Evolutionary conservation across 2,329 filamentous ascomycete species (phyloP).

Genomic region (Aspergillus sojae): DNA sequence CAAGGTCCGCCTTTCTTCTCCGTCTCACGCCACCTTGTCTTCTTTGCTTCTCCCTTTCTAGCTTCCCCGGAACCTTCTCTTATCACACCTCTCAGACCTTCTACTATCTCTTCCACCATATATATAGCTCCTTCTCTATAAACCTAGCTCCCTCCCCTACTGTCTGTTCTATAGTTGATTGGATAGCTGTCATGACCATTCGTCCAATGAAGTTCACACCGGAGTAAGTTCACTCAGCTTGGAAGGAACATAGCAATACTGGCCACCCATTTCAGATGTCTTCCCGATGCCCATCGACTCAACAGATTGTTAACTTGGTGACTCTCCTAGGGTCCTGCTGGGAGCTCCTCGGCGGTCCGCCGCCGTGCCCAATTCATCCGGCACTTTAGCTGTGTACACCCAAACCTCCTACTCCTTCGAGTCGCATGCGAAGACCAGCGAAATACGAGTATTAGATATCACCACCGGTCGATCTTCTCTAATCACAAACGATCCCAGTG

Average conservation of each 20-base stretch:
- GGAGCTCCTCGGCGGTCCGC: slow-evolving; percentile 50
- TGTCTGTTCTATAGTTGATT: slow-evolving; percentile 23
- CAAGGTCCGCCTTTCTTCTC: background rate
- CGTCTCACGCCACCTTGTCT: background rate
- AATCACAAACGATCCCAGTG: slow-evolving; percentile 48
- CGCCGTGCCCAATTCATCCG: slow-evolving; percentile 48
- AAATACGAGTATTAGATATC: slow-evolving; percentile 50
- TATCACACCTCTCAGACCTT: background rate
- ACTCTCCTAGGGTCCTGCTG: slow-evolving; percentile 44
- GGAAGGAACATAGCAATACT: background rate
- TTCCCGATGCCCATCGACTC: background rate
- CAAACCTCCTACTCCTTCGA: slow-evolving; percentile 55
- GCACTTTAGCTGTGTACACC: slow-evolving; percentile 51
- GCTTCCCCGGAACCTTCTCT: background rate
- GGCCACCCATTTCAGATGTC: background rate
- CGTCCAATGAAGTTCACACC: slow-evolving; percentile 46
- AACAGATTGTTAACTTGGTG: background rate
- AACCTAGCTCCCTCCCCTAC: slow-evolving; percentile 4
- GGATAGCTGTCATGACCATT: slow-evolving; percentile 40
- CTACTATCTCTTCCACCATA: background rate
- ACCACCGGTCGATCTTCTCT: slow-evolving; percentile 42
- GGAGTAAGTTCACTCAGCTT: slow-evolving; percentile 33
- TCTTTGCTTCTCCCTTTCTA: background rate
- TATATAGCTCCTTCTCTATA: background rate
- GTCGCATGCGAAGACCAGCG: slow-evolving; percentile 49